Evolutionary conservation across 257 asterid genomes (phyloP).

Genomic region (Solanum neorickii): DNA sequence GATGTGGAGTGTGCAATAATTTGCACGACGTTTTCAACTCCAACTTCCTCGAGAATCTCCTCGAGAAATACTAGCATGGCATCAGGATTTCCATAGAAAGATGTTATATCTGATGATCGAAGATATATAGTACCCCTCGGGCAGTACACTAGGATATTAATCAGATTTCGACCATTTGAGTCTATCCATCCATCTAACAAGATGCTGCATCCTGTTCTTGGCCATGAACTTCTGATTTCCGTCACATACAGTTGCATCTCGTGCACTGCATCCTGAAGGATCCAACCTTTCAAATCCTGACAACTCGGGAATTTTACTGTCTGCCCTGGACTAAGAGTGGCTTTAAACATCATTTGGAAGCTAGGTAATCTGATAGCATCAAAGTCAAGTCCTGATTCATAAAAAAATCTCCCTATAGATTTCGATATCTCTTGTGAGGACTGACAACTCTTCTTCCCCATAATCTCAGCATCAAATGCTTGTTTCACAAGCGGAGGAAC

Average conservation of each 20-base stretch:
- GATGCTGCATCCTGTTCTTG: slow-evolving; percentile 45
- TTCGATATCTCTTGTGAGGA: slow-evolving; percentile 7
- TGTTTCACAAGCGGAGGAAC: slow-evolving; percentile 6
- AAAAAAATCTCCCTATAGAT: slow-evolving; percentile 32
- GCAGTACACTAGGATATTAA: slow-evolving; percentile 41
- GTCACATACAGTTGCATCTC: slow-evolving; percentile 25
- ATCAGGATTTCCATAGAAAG: slow-evolving; percentile 5
- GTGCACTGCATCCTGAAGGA: slow-evolving; percentile 20
- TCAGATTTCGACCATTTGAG: slow-evolving; percentile 19
- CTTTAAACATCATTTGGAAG: slow-evolving; percentile 28
- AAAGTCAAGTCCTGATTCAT: slow-evolving; percentile 32
- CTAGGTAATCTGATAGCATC: slow-evolving; percentile 16
- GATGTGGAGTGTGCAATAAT: slow-evolving; percentile 37
- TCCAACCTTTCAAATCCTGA: slow-evolving; percentile 48
- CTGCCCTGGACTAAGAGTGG: slow-evolving; percentile 3
- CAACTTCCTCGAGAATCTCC: slow-evolving; percentile 26
- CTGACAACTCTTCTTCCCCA: background rate
- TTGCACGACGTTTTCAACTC: slow-evolving; percentile 41
- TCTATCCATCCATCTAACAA: slow-evolving; percentile 55
- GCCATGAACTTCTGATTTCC: slow-evolving; percentile 32
- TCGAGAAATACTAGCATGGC: slow-evolving; percentile 21
- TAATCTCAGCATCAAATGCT: slow-evolving; percentile 6
- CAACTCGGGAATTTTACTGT: slow-evolving; percentile 20
- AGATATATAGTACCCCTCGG: slow-evolving; percentile 47
- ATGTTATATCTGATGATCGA: slow-evolving; percentile 28